Conservation (phyloP, 129 eudicot species). For the Kitagawia praeruptora region DNA sequence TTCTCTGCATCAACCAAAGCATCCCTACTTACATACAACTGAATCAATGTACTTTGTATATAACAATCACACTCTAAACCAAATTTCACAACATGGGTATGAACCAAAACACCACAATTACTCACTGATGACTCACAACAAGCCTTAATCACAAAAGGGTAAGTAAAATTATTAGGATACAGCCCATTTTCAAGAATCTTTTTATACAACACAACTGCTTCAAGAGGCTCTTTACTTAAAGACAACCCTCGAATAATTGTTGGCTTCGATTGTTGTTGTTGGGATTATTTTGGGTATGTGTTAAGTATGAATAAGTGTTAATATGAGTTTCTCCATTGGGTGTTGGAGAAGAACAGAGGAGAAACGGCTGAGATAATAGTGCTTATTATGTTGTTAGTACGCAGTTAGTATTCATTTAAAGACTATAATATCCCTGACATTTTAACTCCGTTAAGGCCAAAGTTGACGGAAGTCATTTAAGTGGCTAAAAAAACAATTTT, state of each 20-base stretch:
- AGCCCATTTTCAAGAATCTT: conserved; percentile 8
- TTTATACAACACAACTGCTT: conserved; percentile 18
- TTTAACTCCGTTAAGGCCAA: too few species aligned
- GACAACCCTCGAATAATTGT: conserved; percentile 38
- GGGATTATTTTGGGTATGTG: too few species aligned
- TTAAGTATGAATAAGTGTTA: too few species aligned
- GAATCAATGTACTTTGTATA: conserved; percentile 23
- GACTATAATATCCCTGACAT: too few species aligned
- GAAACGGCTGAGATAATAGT: too few species aligned
- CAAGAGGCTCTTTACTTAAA: conserved; percentile 17
- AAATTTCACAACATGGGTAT: conserved; percentile 21
- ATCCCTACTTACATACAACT: conserved; percentile 14
- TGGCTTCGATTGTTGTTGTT: too few species aligned
- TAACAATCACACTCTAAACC: conserved; percentile 21
- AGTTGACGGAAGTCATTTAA: too few species aligned
- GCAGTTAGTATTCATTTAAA: too few species aligned
- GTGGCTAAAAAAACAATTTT: too few species aligned
- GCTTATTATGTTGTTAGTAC: too few species aligned
- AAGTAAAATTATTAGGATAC: conserved; percentile 16
- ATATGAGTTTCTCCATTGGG: too few species aligned
- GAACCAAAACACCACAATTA: conserved; percentile 15
- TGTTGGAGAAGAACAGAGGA: too few species aligned
- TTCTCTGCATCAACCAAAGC: conserved; percentile 15
- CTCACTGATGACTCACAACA: conserved; percentile 6
- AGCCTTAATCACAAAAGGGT: conserved; percentile 19